phyloP scores from a whole-genome alignment of 257 asterid genomes.

The Nicotiana obtusifolia region DNA sequence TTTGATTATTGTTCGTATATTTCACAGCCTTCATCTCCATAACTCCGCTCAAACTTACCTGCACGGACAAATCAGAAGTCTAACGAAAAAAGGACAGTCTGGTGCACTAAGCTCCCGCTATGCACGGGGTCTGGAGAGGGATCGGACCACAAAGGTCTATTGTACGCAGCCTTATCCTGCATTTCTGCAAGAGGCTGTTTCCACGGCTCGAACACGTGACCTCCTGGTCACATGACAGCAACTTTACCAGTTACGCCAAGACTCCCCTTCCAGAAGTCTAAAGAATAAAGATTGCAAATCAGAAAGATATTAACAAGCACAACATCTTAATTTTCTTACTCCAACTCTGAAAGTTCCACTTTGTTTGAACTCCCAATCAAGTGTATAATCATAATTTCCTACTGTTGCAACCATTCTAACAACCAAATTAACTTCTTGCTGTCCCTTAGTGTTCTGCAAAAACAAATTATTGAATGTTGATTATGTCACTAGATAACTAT shows the following conservation, averaged over 20 bases:
- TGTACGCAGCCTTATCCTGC: no score
- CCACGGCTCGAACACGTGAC: no score
- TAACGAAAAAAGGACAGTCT: no score
- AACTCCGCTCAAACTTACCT: slow-evolving; percentile 55
- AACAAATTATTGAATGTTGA: neutral
- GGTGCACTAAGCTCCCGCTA: no score
- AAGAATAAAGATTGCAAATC: neutral
- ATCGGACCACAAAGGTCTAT: no score
- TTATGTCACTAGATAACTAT: neutral
- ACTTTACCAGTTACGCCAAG: no score
- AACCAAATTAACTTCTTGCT: slow-evolving; percentile 46
- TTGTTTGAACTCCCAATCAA: slow-evolving; percentile 83
- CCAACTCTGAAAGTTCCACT: slow-evolving; percentile 59
- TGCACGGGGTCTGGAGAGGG: no score
- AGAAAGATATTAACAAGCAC: neutral
- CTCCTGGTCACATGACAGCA: no score
- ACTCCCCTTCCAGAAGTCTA: no score
- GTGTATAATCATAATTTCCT: slow-evolving; percentile 67
- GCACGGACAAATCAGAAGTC: neutral
- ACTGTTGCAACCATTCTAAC: slow-evolving; percentile 73
- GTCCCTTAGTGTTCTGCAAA: slow-evolving; percentile 49
- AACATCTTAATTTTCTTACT: slow-evolving; percentile 30
- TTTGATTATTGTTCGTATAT: slow-evolving; percentile 21
- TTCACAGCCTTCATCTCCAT: slow-evolving; percentile 50
- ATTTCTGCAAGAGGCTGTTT: no score